phyloP scores from a whole-genome alignment of 352 stramenopile genomes.

The Globisporangium rhizosaccharum region DNA sequence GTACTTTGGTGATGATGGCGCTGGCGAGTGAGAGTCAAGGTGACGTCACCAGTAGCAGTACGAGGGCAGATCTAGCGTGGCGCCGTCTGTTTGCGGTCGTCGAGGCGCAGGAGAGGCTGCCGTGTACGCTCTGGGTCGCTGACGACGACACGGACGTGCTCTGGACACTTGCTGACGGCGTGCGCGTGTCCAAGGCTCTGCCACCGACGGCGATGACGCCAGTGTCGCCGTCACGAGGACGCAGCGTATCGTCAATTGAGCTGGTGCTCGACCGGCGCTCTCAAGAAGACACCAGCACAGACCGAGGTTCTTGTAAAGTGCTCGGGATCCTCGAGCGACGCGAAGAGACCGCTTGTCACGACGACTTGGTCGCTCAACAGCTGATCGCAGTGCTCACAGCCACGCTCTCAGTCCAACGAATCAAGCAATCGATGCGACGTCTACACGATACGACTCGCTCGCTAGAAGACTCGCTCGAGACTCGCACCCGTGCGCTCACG shows the following conservation, averaged over 20 bases:
- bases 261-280: no score
- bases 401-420: no score
- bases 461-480: background rate
- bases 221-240: no score
- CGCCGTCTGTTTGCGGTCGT: background rate
- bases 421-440: background rate
- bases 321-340: no score
- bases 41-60: background rate
- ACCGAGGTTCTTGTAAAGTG: no score
- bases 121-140: constrained; percentile 2
- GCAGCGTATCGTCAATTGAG: no score
- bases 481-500: background rate
- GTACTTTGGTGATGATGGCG: background rate
- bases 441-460: background rate
- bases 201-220: no score
- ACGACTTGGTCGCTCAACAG: no score
- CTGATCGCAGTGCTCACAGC: no score
- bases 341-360: no score
- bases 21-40: background rate
- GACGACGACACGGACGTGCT: background rate
- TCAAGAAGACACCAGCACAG: no score
- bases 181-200: background rate
- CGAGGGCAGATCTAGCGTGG: background rate
- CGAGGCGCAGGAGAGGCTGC: background rate
- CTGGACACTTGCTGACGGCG: constrained; percentile 4